Conservation (phyloP, 2,329 filamentous ascomycete genomes). For the Tothia fuscella region DNA sequence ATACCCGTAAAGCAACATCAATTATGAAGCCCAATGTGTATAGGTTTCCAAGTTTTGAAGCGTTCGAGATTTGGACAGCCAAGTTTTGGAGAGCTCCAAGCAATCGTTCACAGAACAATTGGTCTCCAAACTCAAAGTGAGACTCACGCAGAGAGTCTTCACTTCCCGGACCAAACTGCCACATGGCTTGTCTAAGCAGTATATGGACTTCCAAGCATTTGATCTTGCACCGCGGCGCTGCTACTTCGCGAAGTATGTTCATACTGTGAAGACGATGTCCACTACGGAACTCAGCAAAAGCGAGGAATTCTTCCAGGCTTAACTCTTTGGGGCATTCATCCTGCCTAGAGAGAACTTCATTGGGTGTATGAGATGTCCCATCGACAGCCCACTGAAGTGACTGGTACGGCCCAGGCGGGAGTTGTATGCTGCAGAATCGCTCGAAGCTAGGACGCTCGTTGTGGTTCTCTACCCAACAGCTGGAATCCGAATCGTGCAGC, state of each 20-base stretch:
- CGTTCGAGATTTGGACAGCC: not conserved
- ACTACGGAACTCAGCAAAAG: conserved; percentile 37
- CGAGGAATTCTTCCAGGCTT: conserved; percentile 40
- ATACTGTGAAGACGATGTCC: conserved; percentile 37
- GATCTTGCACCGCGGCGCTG: conserved; percentile 46
- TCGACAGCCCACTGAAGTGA: conserved; percentile 24
- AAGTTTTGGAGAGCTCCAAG: not conserved
- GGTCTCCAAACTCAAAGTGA: not conserved
- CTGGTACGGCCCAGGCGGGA: not conserved
- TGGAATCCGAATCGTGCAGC: not conserved
- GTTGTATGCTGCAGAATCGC: not conserved
- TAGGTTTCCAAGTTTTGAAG: not conserved
- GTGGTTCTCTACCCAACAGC: not conserved
- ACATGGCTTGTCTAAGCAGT: conserved; percentile 35
- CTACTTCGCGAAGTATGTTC: conserved; percentile 38
- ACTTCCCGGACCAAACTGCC: conserved; percentile 43
- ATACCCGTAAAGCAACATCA: not conserved
- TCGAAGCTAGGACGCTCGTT: not conserved
- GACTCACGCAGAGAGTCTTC: not conserved
- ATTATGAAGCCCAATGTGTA: not conserved
- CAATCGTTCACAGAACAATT: not conserved
- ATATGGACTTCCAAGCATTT: conserved; percentile 38
- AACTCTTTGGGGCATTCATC: conserved; percentile 34
- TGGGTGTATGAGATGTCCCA: conserved; percentile 15
- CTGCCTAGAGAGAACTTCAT: conserved; percentile 38